These are phyloP conservation scores for Pleurotus tuoliensis DNA, from an alignment of 768 basidiomycete species.

Conservation along the genomic window DNA sequence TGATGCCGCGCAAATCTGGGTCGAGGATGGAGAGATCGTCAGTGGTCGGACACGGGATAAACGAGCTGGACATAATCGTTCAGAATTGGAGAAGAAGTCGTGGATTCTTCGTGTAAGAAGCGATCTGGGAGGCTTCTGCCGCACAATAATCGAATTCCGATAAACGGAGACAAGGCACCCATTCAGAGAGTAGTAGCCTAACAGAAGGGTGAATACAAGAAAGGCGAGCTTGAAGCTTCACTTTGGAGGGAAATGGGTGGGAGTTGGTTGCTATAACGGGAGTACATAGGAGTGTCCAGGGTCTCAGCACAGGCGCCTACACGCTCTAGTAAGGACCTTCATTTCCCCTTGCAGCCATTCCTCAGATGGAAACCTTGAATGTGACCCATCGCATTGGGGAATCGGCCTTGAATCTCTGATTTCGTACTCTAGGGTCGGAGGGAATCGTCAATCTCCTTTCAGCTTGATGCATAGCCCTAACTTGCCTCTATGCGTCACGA, in stretches of 20 bases:
- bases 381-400: not conserved
- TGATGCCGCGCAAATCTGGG: constrained; percentile 6
- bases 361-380: constrained; percentile 6
- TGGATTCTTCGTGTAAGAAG: too few species aligned
- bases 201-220: too few species aligned
- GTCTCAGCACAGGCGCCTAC: not conserved
- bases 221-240: too few species aligned
- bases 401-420: not conserved
- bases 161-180: not conserved
- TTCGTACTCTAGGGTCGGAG: not conserved
- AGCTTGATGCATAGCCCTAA: not conserved
- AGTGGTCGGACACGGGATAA: constrained; percentile 3
- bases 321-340: not conserved
- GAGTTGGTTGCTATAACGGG: not conserved
- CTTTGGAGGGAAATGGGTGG: not conserved
- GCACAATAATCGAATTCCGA: not conserved
- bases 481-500: not conserved
- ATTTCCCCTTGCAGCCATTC: not conserved
- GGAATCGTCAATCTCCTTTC: not conserved
- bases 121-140: not conserved
- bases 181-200: too few species aligned
- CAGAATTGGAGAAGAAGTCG: not conserved
- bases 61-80: not conserved
- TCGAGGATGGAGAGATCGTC: constrained; percentile 4
- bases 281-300: not conserved